phyloP scores from a whole-genome alignment of 2,329 filamentous ascomycete species.

The Amauroascus verrucosus region DNA sequence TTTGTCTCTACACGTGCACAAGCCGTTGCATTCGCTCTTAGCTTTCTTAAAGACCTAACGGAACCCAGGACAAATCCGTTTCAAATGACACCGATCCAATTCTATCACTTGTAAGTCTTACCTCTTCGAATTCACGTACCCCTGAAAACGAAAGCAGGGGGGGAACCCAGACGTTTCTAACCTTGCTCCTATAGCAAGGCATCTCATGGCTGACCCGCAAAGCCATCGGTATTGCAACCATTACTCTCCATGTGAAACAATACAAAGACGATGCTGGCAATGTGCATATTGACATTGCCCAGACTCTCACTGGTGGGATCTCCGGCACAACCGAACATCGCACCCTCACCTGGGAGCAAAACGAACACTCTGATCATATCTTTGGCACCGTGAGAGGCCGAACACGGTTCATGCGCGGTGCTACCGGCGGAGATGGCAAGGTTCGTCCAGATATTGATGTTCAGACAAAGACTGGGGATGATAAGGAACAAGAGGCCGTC shows the following conservation, averaged over 20 bases:
- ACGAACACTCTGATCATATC: conserved; percentile 65
- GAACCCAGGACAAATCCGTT: conserved; percentile 58
- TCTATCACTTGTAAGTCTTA: conserved; percentile 47
- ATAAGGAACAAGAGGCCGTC: conserved; percentile 31
- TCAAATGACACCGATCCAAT: conserved; percentile 59
- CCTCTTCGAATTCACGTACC: neutral
- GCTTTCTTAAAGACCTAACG: neutral
- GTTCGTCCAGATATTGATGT: conserved; percentile 28
- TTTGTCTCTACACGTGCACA: neutral
- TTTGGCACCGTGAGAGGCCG: conserved; percentile 62
- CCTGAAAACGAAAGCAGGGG: no score
- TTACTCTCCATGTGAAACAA: conserved; percentile 55
- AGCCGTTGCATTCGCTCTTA: conserved; percentile 1
- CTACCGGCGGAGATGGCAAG: conserved; percentile 28
- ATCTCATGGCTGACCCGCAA: conserved; percentile 63
- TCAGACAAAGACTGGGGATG: conserved; percentile 30
- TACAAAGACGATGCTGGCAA: conserved; percentile 40
- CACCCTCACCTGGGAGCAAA: conserved; percentile 47
- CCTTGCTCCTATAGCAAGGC: conserved; percentile 44
- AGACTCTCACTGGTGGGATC: conserved; percentile 60
- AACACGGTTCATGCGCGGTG: conserved; percentile 41
- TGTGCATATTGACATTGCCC: conserved; percentile 60
- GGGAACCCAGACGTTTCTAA: neutral
- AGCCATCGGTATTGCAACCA: conserved; percentile 56
- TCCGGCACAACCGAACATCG: conserved; percentile 54